phyloP scores from a whole-genome alignment of 148 eudicot genomes.

The Fagopyrum tataricum region DNA sequence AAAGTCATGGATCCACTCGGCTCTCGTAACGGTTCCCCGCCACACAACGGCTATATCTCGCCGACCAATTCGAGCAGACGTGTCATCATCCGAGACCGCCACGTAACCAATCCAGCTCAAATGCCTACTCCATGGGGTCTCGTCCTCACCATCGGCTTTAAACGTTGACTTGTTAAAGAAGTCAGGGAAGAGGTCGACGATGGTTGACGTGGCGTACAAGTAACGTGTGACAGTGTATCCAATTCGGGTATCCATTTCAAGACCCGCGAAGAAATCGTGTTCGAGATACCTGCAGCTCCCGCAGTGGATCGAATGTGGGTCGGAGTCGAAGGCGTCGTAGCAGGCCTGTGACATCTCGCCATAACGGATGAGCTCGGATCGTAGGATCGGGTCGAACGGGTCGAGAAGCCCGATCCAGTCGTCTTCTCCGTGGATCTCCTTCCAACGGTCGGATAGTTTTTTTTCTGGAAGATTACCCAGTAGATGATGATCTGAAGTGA shows the following conservation, averaged over 20 bases:
- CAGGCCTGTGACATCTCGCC: slow-evolving; percentile 78
- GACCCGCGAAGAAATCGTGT: slow-evolving; percentile 24
- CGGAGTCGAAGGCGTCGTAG: slow-evolving; percentile 63
- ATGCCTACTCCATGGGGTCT: slow-evolving; percentile 34
- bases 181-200: slow-evolving; percentile 42
- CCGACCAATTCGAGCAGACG: slow-evolving; percentile 40
- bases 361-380: slow-evolving; percentile 47
- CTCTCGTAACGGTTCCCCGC: slow-evolving; percentile 63
- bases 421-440: slow-evolving; percentile 47
- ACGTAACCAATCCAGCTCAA: slow-evolving; percentile 76
- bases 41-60: slow-evolving; percentile 56
- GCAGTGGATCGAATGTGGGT: slow-evolving; percentile 52
- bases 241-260: slow-evolving; percentile 24
- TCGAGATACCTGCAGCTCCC: slow-evolving; percentile 39
- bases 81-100: slow-evolving; percentile 55
- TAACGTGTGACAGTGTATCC: slow-evolving; percentile 53
- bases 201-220: slow-evolving; percentile 48
- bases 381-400: slow-evolving; percentile 40
- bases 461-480: neutral
- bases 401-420: slow-evolving; percentile 67
- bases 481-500: neutral
- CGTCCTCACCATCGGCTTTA: slow-evolving; percentile 31
- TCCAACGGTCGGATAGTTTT: slow-evolving; percentile 35
- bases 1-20: slow-evolving; percentile 55
- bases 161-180: slow-evolving; percentile 43